Base-by-base conservation (phyloP, 352 stramenopile species). In the Phytopythium sindhum region DNA sequence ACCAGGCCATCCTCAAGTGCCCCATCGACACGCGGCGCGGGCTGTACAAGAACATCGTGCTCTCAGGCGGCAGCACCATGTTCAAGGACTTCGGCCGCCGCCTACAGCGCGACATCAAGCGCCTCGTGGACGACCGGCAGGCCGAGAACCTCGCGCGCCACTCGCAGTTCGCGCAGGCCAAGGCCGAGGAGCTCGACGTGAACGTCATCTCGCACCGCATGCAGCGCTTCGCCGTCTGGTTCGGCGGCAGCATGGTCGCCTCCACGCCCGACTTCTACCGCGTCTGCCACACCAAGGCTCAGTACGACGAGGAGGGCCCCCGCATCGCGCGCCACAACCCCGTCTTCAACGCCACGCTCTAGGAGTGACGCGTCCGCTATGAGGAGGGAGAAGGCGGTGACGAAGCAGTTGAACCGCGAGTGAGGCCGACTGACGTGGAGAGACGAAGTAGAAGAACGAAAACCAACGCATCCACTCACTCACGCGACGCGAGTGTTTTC, bases 1-100 rank as follows among this genome's bases (percentile, higher is more conserved):
- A 99, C 68, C 80, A 98, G 64, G 86, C 89, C 7, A 98, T 99
- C 63, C 77, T 98, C 59, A 96, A 97, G 69, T 98, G 93, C 60
- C 95, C 95, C 11, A 98, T 99, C 72, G 96, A 99, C 74, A 97
- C 90, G 47, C 83, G 95, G 1, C 81, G 95, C 44, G 89, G 88
- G 21, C 71, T 99, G 29, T 98, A 98, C 86, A 98, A 97, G 74
- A 98, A 98, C 77, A 98, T 98, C 70, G 94, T 98, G 59, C 76
- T 98, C 11, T 97, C 86, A 35, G 96, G 96, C 60, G 96, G 96
- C 51, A 96, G 86, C 61, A 98, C 95, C n/a, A 98, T 98, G 90
- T 98, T 99, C 70, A 98, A 98, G 69, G 91, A 98, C 73, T 99
- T 99, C 79, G 93, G 92, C 31, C 83, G 90, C 39, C 86, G 96